phyloP scores from a whole-genome alignment of 1,139 yeast genomes.

The Hemisphaericaspora xylofermentans region DNA sequence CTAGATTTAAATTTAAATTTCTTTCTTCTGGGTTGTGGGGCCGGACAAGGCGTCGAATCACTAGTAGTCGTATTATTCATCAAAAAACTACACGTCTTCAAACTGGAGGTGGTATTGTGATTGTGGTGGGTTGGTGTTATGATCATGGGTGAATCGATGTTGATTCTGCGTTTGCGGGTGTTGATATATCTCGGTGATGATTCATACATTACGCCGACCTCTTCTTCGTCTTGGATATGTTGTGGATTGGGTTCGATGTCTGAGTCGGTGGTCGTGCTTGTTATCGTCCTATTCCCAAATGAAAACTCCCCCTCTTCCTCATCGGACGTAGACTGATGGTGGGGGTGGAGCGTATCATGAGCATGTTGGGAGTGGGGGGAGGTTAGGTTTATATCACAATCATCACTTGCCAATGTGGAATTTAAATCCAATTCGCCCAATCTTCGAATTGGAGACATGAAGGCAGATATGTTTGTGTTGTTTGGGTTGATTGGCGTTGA shows the following conservation, averaged over 20 bases:
- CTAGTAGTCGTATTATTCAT: constrained; percentile 24
- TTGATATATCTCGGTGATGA: constrained; percentile 10
- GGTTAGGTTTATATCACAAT: background rate
- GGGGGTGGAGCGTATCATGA: constrained; percentile 5
- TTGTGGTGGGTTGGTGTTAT: constrained; percentile 9
- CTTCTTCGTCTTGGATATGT: constrained; percentile 13
- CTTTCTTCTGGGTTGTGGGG: constrained; percentile 30
- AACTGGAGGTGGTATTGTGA: too few species aligned
- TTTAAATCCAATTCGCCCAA: constrained; percentile 31
- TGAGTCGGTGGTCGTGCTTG: background rate
- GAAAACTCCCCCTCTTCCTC: constrained; percentile 10
- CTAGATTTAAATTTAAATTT: constrained; percentile 25
- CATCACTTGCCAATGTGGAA: constrained; percentile 7
- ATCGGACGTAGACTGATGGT: constrained; percentile 11
- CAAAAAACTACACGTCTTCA: constrained; percentile 10
- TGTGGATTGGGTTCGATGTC: constrained; percentile 5
- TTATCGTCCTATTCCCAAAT: background rate
- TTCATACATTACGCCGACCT: constrained; percentile 9
- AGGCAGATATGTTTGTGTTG: constrained; percentile 24
- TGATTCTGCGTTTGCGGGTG: constrained; percentile 11
- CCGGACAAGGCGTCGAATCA: constrained; percentile 39
- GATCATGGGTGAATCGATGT: constrained; percentile 12
- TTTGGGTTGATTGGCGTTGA: constrained; percentile 35
- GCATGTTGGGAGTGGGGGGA: constrained; percentile 6
- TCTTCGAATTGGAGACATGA: constrained; percentile 38